Evolutionary conservation across 106 monocot genomes (phyloP).

Genomic region (Dendrobium nobile): DNA sequence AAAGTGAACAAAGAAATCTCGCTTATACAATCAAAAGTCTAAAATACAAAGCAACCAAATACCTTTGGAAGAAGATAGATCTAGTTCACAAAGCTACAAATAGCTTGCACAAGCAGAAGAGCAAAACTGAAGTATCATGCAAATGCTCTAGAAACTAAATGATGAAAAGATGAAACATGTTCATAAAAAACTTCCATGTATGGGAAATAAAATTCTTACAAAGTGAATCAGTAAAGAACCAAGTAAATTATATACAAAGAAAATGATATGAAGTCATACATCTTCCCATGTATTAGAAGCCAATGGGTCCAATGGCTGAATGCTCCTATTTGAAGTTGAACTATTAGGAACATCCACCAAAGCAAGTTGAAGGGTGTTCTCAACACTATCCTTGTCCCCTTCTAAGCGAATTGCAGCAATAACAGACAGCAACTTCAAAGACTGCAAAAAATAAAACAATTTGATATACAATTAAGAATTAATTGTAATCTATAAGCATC

Average conservation of each 20-base stretch:
- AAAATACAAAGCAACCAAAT: too few relatives aligned
- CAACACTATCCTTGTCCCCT: constrained; percentile 60
- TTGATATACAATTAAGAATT: background rate
- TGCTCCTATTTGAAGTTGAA: constrained; percentile 32
- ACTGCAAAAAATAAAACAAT: constrained; percentile 40
- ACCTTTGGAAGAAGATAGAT: too few relatives aligned
- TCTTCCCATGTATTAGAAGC: constrained; percentile 89
- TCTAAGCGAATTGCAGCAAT: constrained; percentile 86
- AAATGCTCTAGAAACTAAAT: too few relatives aligned
- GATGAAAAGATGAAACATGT: too few relatives aligned
- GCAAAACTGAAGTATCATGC: too few relatives aligned
- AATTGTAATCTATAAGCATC: background rate
- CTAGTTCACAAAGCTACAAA: too few relatives aligned
- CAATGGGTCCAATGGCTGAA: constrained; percentile 58
- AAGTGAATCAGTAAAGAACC: too few relatives aligned
- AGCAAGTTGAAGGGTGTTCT: constrained; percentile 63
- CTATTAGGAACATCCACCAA: constrained; percentile 38
- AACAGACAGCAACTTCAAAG: constrained; percentile 84
- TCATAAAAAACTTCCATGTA: too few relatives aligned
- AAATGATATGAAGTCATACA: constrained; percentile 22
- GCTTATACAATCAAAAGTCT: too few relatives aligned
- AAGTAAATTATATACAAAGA: background rate
- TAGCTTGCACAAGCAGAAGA: too few relatives aligned
- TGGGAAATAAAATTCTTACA: too few relatives aligned
- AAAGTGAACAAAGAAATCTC: too few relatives aligned